Base-by-base conservation (phyloP, 306 rosid genomes). In the Pterocarpus santalinus region DNA sequence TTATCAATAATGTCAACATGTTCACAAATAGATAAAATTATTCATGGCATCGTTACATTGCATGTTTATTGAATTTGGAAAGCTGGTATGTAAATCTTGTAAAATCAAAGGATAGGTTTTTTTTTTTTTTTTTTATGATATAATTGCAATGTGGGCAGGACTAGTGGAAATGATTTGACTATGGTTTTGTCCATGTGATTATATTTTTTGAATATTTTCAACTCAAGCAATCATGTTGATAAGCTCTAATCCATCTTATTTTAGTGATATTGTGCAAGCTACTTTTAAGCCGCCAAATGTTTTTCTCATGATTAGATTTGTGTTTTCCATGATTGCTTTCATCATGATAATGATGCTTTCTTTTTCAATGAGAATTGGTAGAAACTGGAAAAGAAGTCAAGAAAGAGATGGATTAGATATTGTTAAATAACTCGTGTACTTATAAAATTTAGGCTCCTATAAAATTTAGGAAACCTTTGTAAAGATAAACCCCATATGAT, bases 261-360 rank as follows among this genome's bases (percentile, higher is more conserved):
- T 58, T 28, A 16, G 2, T 69, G 57, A 22, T 22, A 22, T 70
- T 5, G 0, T 88, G 90, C 90, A 87, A 97, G 89, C 97, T 65
- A 58, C 61, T 43, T 93, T 85, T 58, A 85, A 87, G 78, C 93
- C 93, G 72, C 97, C 92, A n/a, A 93, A 88, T 75, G 91, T 82
- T 74, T 61, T 84, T 81, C 78, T 66, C 68, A 43, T 66, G 74
- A 36, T 52, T 44, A 55, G 69, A 49, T 66, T 68, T 69, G 14
- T 86, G 68, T 80, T 83, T 67, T 46, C 65, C 73, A 76, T 73
- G 41, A 49, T 81, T 72, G 34, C 69, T 73, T 73, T 75, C 83
- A 52, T 73, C 72, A 34, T 81, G 72, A 57, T 68, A 47, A 46
- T 57, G 16, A 32, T 56, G 65, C 39, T 62, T 8, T 72, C 62